Evolutionary conservation across 2,329 filamentous ascomycete genomes (phyloP).

Genomic region (Gliomastix tumulicola): DNA sequence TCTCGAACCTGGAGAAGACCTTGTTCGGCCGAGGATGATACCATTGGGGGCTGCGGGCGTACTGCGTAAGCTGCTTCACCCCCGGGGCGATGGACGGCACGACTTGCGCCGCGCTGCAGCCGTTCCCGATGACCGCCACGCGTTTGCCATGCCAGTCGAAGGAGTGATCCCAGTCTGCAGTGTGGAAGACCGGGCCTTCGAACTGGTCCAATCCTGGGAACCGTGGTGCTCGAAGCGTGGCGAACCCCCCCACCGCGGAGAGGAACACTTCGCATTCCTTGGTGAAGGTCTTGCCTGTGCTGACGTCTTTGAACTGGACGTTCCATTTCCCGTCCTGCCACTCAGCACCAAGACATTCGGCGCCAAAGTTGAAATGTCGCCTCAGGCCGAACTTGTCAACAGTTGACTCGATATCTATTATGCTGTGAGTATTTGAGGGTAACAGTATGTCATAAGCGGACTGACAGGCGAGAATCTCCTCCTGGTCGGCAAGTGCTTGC

Average conservation of each 20-base stretch:
- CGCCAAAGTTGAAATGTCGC: conserved; percentile 9
- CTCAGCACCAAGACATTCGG: conserved; percentile 12
- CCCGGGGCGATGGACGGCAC: no score
- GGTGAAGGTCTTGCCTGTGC: conserved; percentile 8
- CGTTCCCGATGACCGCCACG: conserved; percentile 49
- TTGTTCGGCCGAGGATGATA: no score
- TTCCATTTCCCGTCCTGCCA: conserved; percentile 12
- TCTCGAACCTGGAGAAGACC: no score
- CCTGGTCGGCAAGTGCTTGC: conserved; percentile 20
- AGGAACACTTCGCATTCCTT: conserved; percentile 11
- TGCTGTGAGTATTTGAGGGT: no score
- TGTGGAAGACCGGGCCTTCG: no score
- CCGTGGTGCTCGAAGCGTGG: conserved; percentile 12
- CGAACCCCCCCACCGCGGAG: conserved; percentile 17
- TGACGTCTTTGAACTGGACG: conserved; percentile 9
- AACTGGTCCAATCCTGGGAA: no score
- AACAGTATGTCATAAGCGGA: no score
- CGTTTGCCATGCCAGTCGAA: conserved; percentile 42
- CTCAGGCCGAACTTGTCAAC: conserved; percentile 10
- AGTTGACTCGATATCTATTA: conserved; percentile 13
- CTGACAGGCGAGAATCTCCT: conserved; percentile 27
- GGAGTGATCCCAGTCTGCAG: conserved; percentile 42
- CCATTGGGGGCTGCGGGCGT: no score
- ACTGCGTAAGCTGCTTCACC: conserved; percentile 2
- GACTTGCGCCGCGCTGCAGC: conserved; percentile 47